Evolutionary conservation across 202 grass and related monocot species (phyloP), one percentile per base, ranked within the genome.

Genomic region (Panicum hallii): DNA sequence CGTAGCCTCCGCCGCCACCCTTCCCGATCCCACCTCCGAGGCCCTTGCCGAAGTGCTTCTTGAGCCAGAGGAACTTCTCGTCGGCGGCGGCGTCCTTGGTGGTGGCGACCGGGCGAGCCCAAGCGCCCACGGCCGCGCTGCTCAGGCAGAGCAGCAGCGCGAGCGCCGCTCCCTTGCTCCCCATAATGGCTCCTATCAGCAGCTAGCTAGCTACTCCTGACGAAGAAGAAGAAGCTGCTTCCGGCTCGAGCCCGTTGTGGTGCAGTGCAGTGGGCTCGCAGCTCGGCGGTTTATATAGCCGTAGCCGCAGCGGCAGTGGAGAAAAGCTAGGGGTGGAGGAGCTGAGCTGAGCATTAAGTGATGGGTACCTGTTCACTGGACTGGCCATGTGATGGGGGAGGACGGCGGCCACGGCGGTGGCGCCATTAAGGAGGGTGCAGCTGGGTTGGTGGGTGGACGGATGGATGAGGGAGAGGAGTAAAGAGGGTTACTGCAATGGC

Each of bases 1-100:
- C 71, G 0, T 16, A 16, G 0, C 75, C 75, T 0, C 28, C 15
- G 0, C 58, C 77, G 1, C 11, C 79, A 0, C 79, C 81, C 34
- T 80, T 80, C 0, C 78, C 82, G 47, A 86, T 43, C 3, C 78
- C 86, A 0, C 63, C 79, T 6, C 90, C 89, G 16, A 84, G 63
- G n/a, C 47, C 63, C 81, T 91, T 95, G 44, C 85, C 69, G 19
- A 89, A 77, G 54, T 65, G n/a, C 81, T 96, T 96, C 70, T 91
- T 87, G 50, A 89, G 42, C 81, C 74, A 91, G 45, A 93, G 34
- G 70, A 77, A 44, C 79, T 91, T 92, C 58, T 89, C 79, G 9
- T 89, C 72, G 4, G 54, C 8, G 11, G 45, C 68, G 71, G 38
- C 23, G 22, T 75, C 69, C 77, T 77, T 82, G 19, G 49, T 30